Percentiles rank a stretch among this genome's conserved stretches.
Evolutionary conservation across 1,284 basidiomycete genomes (phyloP).

Genomic region (Irpex sp.): DNA sequence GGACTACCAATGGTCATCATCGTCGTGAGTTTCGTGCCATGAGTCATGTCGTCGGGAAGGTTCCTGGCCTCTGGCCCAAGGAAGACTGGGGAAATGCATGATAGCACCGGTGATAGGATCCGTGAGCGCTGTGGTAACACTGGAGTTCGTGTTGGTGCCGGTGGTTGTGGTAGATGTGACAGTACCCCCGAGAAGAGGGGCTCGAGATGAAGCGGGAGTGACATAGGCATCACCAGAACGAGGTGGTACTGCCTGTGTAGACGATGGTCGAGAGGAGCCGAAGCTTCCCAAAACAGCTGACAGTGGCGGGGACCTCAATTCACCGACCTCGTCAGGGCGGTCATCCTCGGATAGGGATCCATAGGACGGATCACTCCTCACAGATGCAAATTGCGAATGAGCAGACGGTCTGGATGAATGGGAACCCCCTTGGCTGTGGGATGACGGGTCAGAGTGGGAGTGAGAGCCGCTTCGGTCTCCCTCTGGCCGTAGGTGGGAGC

Average conservation of each 20-base stretch:
- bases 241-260: conserved; percentile 6
- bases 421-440: conserved; percentile 38
- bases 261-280: conserved; percentile 11
- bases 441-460: conserved; percentile 48
- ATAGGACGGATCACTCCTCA: conserved; percentile 41
- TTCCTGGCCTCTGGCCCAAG: conserved; percentile 19
- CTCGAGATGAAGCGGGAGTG: conserved; percentile 9
- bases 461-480: conserved; percentile 42
- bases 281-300: conserved; percentile 26
- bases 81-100: conserved; percentile 29
- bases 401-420: conserved; percentile 47
- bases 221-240: conserved; percentile 1
- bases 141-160: conserved; percentile 25
- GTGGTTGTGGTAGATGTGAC: conserved; percentile 25
- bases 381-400: conserved; percentile 33
- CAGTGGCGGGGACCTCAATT: conserved; percentile 27
- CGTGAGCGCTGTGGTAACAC: conserved; percentile 31
- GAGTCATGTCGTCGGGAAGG: not conserved
- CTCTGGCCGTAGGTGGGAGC: conserved; percentile 45
- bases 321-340: conserved; percentile 19
- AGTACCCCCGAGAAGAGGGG: conserved; percentile 19
- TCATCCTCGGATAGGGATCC: conserved; percentile 42
- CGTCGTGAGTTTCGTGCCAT: not conserved
- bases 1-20: not conserved
- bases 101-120: conserved; percentile 32